These are phyloP conservation scores for Hordeum vulgare DNA, from an alignment of 176 grass and related monocot genomes.

Conservation along the genomic window MorexV3_pseudomolecules_assembly NC_058519.1:12140497-12140996, in stretches of 20 bases:
- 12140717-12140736: not conserved
- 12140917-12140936: too few species aligned
- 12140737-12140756: not conserved
- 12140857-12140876: not conserved
- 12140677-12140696: not conserved
- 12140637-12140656: not conserved
- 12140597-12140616: not conserved
- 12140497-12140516: not conserved
- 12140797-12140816: not conserved
- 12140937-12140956: too few species aligned
- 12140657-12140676: not conserved
- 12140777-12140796: not conserved
- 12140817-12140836: too few species aligned
- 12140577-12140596: not conserved
- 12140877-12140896: not conserved
- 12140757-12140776: not conserved
- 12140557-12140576: slow-evolving; percentile 8
- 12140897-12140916: not conserved
- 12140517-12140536: not conserved
- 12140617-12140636: not conserved
- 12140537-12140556: not conserved
- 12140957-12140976: too few species aligned
- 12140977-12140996: not conserved
- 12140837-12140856: too few species aligned
- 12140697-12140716: not conserved